Base-by-base conservation (phyloP, 306 rosid genomes). In the Biancaea sappan region DNA sequence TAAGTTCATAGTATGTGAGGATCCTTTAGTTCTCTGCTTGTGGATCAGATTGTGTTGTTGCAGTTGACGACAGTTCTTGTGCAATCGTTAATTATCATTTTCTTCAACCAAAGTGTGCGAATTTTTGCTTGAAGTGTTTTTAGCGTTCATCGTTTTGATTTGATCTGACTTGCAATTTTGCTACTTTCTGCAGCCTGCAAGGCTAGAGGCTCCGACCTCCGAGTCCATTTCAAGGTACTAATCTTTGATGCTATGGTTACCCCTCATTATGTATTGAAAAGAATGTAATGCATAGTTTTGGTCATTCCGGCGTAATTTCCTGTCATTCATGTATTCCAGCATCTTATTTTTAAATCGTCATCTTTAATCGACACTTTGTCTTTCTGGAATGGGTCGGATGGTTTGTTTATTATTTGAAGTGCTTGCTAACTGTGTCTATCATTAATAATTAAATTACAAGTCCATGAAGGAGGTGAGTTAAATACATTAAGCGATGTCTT, bases 171-270 rank as follows among this genome's bases (percentile, higher is more conserved):
- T 8, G 31, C 22, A 13, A 18, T 69, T 31, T 16, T 50, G 18
- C 24, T 35, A 0, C 47, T 4, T 46, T 6, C 1, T 86, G 74
- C 90, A 94, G 97, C 97, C 5, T 88, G 95, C 92, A 94, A 94
- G 84, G 99, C 99, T 29, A 83, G 96, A 65, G 99, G 99, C 14
- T 81, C 87, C 5, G 96, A 94, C 47, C 96, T 91, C 47, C 81
- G 99, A 72, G 96, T 90, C 51, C 99, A 94, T 79, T 94, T 94
- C 71, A 94, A 94, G 99, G 99, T 94, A 79, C 41, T 2, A 2
- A 31, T 0, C 15, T 51, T 2, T 40, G 4, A 21, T 72, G 5
- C 16, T 37, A 21, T 52, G 8, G 54, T 34, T 8, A 60, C 19
- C 53, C 4, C 3, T 51, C 46, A 0, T 3, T 66, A 37, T 56